Percentiles rank a stretch among this genome's conserved stretches.
phyloP scores from a whole-genome alignment of 129 eudicot species.

The Oenanthe sinensis region DNA sequence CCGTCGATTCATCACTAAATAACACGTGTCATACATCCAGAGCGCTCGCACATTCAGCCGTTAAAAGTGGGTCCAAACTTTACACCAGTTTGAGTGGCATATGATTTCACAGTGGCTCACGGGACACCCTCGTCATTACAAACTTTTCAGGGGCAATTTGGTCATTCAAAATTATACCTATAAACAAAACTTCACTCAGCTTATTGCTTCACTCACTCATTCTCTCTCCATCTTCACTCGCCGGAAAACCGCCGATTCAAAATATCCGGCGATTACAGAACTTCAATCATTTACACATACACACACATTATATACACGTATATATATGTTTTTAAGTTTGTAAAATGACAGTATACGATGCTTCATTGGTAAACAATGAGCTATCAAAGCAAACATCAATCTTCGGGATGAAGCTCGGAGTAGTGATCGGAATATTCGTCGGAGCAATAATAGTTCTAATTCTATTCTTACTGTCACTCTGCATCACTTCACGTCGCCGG shows the following conservation, averaged over 20 bases:
- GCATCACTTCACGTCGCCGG: slow-evolving; percentile 63
- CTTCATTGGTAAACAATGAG: slow-evolving; percentile 56
- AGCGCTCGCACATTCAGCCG: slow-evolving; percentile 6
- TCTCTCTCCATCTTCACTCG: slow-evolving; percentile 5
- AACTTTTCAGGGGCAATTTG: neutral
- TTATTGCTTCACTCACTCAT: neutral
- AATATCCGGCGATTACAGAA: neutral
- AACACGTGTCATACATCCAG: slow-evolving; percentile 16
- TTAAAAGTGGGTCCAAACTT: slow-evolving; percentile 19
- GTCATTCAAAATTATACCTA: neutral
- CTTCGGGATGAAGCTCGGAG: slow-evolving; percentile 77
- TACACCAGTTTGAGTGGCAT: neutral
- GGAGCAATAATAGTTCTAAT: slow-evolving; percentile 67
- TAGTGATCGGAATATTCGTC: slow-evolving; percentile 78
- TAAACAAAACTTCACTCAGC: slow-evolving; percentile 6
- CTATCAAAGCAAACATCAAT: slow-evolving; percentile 73
- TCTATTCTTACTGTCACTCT: slow-evolving; percentile 60
- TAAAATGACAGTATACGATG: slow-evolving; percentile 46
- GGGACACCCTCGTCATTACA: neutral
- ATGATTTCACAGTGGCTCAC: slow-evolving; percentile 3
- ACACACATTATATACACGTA: neutral
- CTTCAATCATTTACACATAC: neutral
- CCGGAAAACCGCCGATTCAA: slow-evolving; percentile 15
- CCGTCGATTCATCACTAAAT: neutral
- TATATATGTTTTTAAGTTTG: slow-evolving; percentile 13